Conservation (phyloP, 257 asterid genomes). For the Nicotiana sylvestris region DNA sequence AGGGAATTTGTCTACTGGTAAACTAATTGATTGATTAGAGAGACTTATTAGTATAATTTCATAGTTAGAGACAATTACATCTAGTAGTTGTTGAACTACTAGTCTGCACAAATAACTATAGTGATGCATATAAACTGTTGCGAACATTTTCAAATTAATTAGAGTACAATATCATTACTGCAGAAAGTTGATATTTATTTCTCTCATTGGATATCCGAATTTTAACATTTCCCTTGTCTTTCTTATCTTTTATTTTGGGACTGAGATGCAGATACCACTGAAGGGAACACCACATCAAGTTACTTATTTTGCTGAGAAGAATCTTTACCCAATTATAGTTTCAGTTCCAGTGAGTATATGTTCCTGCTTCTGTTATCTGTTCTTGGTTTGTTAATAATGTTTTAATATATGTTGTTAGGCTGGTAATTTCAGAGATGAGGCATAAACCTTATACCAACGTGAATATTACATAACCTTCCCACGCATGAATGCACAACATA, state of each 20-base stretch:
- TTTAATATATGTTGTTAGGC: background rate
- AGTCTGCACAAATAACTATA: background rate
- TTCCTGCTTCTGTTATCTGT: background rate
- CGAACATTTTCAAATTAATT: background rate
- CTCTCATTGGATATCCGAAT: background rate
- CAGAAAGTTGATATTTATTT: background rate
- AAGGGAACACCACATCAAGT: conserved; percentile 99
- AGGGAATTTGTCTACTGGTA: background rate
- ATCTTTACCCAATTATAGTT: conserved; percentile 82
- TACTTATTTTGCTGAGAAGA: conserved; percentile 90
- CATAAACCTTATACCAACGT: background rate
- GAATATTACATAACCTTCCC: background rate
- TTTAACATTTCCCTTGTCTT: conserved; percentile 6
- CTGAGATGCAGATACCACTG: conserved; percentile 58
- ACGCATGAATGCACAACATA: background rate
- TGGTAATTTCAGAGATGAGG: background rate
- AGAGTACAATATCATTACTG: background rate
- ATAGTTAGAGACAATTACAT: background rate
- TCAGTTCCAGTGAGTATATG: conserved; percentile 75
- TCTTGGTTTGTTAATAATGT: background rate
- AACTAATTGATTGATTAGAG: background rate
- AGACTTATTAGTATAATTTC: background rate
- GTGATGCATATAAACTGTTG: background rate
- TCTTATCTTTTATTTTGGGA: conserved; percentile 8
- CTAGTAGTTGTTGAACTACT: background rate